Conservation (phyloP, 768 basidiomycete genomes). For the Fomitopsis serialis region DNA sequence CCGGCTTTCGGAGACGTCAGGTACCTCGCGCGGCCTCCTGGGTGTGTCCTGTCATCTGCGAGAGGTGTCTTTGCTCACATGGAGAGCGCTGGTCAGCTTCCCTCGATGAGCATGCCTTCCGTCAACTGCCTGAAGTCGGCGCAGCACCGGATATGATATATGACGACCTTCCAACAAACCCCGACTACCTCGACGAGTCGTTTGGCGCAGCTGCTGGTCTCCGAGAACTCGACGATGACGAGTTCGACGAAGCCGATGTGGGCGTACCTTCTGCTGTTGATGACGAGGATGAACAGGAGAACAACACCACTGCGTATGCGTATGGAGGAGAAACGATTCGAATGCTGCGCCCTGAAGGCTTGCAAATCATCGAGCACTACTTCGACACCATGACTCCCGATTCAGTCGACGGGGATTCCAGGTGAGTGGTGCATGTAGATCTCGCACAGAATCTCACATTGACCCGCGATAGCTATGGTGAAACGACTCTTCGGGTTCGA, state of each 20-base stretch:
- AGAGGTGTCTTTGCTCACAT: neutral
- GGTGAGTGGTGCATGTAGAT: constrained; percentile 27
- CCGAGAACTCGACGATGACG: constrained; percentile 66
- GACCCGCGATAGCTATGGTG: constrained; percentile 31
- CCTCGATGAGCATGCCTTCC: constrained; percentile 82
- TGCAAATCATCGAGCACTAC: constrained; percentile 71
- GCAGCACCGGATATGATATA: constrained; percentile 81
- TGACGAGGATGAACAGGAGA: constrained; percentile 27
- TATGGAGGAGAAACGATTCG: constrained; percentile 84
- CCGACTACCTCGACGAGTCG: constrained; percentile 81
- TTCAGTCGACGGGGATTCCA: constrained; percentile 33
- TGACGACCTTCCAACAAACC: constrained; percentile 88
- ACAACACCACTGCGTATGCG: constrained; percentile 49
- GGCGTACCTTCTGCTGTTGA: constrained; percentile 6
- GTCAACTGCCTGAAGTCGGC: constrained; percentile 66
- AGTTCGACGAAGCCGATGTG: constrained; percentile 59
- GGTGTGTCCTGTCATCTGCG: constrained; percentile 13
- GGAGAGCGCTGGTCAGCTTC: constrained; percentile 44
- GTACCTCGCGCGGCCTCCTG: constrained; percentile 17
- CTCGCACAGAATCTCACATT: neutral
- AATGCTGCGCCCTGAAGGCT: constrained; percentile 56
- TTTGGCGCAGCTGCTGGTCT: constrained; percentile 77
- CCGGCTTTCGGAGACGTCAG: constrained; percentile 5
- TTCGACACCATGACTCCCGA: constrained; percentile 64
- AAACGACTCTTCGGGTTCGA: constrained; percentile 47